Evolutionary conservation across 495 filamentous ascomycete genomes (phyloP).

Genomic region (Pyrenula massariospora): DNA sequence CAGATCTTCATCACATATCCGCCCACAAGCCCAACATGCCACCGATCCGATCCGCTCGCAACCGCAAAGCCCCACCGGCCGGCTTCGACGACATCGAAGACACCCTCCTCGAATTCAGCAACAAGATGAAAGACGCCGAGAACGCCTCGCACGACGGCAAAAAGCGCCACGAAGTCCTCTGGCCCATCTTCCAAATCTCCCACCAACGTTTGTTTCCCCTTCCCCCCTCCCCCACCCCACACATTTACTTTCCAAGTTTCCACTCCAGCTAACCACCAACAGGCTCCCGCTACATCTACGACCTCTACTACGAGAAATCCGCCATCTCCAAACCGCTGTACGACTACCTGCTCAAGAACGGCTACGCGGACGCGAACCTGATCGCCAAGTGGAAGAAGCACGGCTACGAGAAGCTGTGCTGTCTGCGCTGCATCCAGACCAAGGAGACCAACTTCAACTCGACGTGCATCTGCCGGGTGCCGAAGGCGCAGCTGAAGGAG

Average conservation of each 20-base stretch:
- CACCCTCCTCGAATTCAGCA: constrained; percentile 85
- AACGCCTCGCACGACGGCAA: constrained; percentile 66
- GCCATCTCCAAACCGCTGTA: constrained; percentile 85
- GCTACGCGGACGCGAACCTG: constrained; percentile 84
- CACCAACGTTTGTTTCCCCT: constrained; percentile 63
- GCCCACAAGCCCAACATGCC: constrained; percentile 61
- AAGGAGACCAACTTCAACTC: constrained; percentile 98
- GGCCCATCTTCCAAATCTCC: constrained; percentile 95
- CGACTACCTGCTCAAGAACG: constrained; percentile 93
- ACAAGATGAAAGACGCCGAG: constrained; percentile 99
- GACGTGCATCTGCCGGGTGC: constrained; percentile 95
- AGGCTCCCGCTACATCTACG: constrained; percentile 87
- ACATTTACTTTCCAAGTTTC: too few species aligned
- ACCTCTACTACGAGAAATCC: constrained; percentile 95
- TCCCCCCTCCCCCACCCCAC: neutral
- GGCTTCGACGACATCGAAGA: constrained; percentile 97
- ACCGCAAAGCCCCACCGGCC: constrained; percentile 82
- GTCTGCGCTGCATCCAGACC: constrained; percentile 90
- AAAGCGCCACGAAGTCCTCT: constrained; percentile 78
- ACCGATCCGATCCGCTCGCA: constrained; percentile 61
- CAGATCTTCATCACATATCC: too few species aligned
- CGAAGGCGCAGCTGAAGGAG: constrained; percentile 82
- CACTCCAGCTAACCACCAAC: neutral
- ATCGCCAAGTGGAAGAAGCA: constrained; percentile 99
- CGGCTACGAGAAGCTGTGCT: constrained; percentile 98